phyloP scores from a whole-genome alignment of 1,284 basidiomycete genomes.

The Ceratobasidium sp. region DNA sequence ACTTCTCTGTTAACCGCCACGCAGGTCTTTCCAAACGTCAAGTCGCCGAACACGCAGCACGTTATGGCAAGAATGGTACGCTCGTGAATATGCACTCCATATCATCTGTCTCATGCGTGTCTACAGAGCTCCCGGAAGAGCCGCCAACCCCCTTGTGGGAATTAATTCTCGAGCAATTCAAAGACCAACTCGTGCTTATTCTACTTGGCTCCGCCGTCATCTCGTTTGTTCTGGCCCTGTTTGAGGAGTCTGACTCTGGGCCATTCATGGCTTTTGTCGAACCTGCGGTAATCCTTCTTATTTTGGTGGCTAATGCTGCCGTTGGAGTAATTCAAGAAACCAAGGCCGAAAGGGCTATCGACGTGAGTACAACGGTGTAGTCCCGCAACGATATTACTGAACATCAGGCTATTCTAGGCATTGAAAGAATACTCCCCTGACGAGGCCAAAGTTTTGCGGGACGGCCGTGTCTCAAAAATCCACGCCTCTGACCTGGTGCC shows the following conservation, averaged over 20 bases:
- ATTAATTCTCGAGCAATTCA: constrained; percentile 96
- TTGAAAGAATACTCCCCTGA: constrained; percentile 95
- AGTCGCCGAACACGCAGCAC: constrained; percentile 76
- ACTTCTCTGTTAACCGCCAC: constrained; percentile 71
- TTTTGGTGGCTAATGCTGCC: constrained; percentile 92
- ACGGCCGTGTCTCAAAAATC: constrained; percentile 76
- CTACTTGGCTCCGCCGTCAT: constrained; percentile 91
- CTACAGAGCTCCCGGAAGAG: constrained; percentile 87
- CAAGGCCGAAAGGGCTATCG: constrained; percentile 95
- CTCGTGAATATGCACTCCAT: constrained; percentile 19
- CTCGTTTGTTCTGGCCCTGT: constrained; percentile 88
- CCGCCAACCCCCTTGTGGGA: constrained; percentile 92
- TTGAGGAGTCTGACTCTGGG: constrained; percentile 79
- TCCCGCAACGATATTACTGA: constrained; percentile 1
- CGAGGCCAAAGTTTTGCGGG: constrained; percentile 90
- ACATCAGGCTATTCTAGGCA: constrained; percentile 68
- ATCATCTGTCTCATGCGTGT: constrained; percentile 11
- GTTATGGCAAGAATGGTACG: constrained; percentile 90
- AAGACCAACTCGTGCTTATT: constrained; percentile 96
- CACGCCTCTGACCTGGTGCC: constrained; percentile 92
- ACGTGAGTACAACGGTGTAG: constrained; percentile 69
- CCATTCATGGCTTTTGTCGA: constrained; percentile 89
- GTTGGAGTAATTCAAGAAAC: constrained; percentile 96
- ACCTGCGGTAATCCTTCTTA: constrained; percentile 91
- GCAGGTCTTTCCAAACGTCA: constrained; percentile 72